Percentiles rank a stretch among this genome's conserved stretches.
These are phyloP conservation scores for Desmodesmus armatus DNA, from an alignment of 139 green algal genomes.

Conservation along the genomic window DNA sequence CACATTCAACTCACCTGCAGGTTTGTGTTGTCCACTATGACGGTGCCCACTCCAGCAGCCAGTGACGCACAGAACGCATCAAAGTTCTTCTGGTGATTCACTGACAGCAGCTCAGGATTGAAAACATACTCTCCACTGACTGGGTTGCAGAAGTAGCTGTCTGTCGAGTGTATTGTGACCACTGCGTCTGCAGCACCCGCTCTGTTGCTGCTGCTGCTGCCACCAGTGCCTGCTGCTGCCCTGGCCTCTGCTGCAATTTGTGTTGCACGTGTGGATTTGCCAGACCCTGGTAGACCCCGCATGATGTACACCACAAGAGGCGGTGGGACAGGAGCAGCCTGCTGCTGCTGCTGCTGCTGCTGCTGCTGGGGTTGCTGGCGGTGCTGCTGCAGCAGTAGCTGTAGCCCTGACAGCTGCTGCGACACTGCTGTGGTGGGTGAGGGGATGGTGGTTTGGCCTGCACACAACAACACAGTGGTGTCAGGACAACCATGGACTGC, in stretches of 20 bases:
- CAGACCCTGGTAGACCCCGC: slow-evolving; percentile 32
- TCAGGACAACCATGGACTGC: too few species aligned
- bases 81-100: slow-evolving; percentile 38
- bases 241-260: slow-evolving; percentile 9
- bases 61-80: slow-evolving; percentile 35
- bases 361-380: neutral
- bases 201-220: neutral
- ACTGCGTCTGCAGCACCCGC: neutral
- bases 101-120: slow-evolving; percentile 4
- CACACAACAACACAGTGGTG: too few species aligned
- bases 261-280: slow-evolving; percentile 38
- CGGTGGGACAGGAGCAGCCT: too few species aligned
- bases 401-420: neutral
- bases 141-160: slow-evolving; percentile 36
- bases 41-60: slow-evolving; percentile 17
- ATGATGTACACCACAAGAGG: slow-evolving; percentile 34
- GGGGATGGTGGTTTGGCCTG: too few species aligned
- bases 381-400: neutral
- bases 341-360: slow-evolving; percentile 9
- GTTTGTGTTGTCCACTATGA: slow-evolving; percentile 54
- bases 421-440: too few species aligned
- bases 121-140: slow-evolving; percentile 32
- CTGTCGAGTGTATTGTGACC: slow-evolving; percentile 31
- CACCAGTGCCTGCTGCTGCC: neutral
- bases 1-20: too few species aligned